These are phyloP conservation scores for Skeletonema tropicum DNA, from an alignment of 108 stramenopile genomes.

Conservation along the genomic window DNA sequence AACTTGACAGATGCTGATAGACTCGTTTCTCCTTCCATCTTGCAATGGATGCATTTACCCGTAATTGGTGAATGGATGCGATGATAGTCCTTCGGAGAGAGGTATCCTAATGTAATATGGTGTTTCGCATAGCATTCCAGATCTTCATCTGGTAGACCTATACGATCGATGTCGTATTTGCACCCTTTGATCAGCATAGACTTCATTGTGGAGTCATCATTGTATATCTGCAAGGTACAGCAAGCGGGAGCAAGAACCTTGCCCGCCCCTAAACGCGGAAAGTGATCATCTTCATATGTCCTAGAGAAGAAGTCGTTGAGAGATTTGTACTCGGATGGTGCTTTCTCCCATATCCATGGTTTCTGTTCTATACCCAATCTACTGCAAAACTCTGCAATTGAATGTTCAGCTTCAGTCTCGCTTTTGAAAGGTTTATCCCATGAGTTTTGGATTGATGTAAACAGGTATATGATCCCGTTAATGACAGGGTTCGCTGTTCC, in stretches of 20 bases:
- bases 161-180: conserved; percentile 30
- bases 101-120: conserved; percentile 41
- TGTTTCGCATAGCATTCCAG: conserved; percentile 25
- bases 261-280: conserved; percentile 27
- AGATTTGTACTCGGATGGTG: conserved; percentile 16
- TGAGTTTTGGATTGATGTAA: conserved; percentile 51
- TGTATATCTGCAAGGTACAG: conserved; percentile 30
- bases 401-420: conserved; percentile 13
- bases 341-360: conserved; percentile 56
- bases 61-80: conserved; percentile 49
- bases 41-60: conserved; percentile 46
- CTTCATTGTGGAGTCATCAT: conserved; percentile 31
- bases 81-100: conserved; percentile 53
- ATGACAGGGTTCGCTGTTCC: conserved; percentile 44
- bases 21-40: conserved; percentile 40
- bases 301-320: conserved; percentile 57
- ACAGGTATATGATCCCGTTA: conserved; percentile 41
- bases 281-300: conserved; percentile 23
- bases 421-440: conserved; percentile 41
- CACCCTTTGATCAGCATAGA: conserved; percentile 50
- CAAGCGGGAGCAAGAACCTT: conserved; percentile 42
- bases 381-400: conserved; percentile 38
- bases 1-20: conserved; percentile 55
- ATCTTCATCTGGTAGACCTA: conserved; percentile 45
- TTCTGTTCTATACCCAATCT: conserved; percentile 29